Evolutionary conservation across 305 asterid species (phyloP), one percentile per base, ranked within the genome.

Genomic region (Fraxinus floribunda): DNA sequence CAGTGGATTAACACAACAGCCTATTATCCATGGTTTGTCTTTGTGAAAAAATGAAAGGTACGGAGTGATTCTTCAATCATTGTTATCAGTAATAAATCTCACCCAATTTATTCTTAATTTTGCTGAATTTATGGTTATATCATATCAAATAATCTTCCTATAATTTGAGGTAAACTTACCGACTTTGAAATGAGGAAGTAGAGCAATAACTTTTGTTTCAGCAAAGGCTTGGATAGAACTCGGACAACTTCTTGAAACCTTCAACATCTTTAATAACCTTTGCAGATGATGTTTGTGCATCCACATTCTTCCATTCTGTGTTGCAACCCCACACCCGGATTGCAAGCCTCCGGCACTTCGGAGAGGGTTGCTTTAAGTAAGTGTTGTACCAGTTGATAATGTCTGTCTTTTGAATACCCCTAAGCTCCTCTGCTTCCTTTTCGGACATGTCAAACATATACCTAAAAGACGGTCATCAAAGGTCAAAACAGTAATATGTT

Each of bases 251-350:
- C 89, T 94, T 96, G 88, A 96, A 91, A 85, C 85, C 84, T 75
- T 82, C 46, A 34, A 90, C 85, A 84, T 96, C 94, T 64, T 88
- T 78, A 78, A 93, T 96, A 82, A 82, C 89, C 86, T 89, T 90
- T 41, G 62, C 88, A 44, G 97, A 81, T 57, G 91, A 66, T 49
- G 32, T 66, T 38, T 81, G 82, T 11, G 86, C 52, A 80, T 78
- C 88, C 38, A 87, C 86, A 49, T 87, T 90, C 81, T 89, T 90
- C 88, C 26, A 78, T 82, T 88, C 88, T 87, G 91, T 57, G 66
- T 57, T 82, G 92, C 97, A 93, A 84, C 99, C 97, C 99, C 99
- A 96, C n/a, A 96, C 91, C 71, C 95, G 95, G 86, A 92, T 81
- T 3, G 90, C 91, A 86, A 96, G 98, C 88, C 97, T 93, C 78